A percentile compares a stretch with the other conserved stretches of the same genome.
Conservation (phyloP, 2,329 filamentous ascomycete species). For the Fusarium avenaceum region DNA sequence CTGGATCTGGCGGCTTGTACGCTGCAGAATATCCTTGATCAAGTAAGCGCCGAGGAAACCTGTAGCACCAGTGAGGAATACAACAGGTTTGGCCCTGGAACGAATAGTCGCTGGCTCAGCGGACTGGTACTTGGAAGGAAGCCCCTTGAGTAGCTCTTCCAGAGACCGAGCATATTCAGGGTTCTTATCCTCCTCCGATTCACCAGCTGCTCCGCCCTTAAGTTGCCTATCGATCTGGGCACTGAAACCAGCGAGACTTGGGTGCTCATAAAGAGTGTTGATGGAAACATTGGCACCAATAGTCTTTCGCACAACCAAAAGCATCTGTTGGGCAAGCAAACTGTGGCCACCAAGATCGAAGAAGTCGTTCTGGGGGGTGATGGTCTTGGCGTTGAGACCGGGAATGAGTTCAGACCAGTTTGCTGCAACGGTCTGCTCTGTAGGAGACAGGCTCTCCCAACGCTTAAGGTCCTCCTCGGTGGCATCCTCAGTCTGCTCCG, state of each 20-base stretch:
- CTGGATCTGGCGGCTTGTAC: conserved; percentile 29
- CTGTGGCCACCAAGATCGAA: conserved; percentile 58
- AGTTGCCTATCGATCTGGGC: conserved; percentile 51
- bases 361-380: conserved; percentile 57
- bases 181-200: conserved; percentile 59
- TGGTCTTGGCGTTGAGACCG: conserved; percentile 74
- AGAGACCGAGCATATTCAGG: conserved; percentile 67
- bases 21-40: conserved; percentile 78
- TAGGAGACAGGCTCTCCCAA: conserved; percentile 60
- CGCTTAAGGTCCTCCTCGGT: conserved; percentile 61
- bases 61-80: conserved; percentile 88
- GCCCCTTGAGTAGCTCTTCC: conserved; percentile 61
- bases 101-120: conserved; percentile 54
- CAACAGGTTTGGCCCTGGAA: conserved; percentile 60
- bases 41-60: conserved; percentile 86
- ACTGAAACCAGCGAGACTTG: conserved; percentile 50
- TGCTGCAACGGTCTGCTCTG: conserved; percentile 59
- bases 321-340: conserved; percentile 77
- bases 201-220: conserved; percentile 38
- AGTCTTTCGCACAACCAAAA: conserved; percentile 67
- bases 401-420: conserved; percentile 81
- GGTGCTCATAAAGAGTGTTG: conserved; percentile 50
- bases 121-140: conserved; percentile 59
- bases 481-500: conserved; percentile 66
- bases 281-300: conserved; percentile 52